phyloP scores from a whole-genome alignment of 108 stramenopile genomes.

The Fragilaria crotonensis region DNA sequence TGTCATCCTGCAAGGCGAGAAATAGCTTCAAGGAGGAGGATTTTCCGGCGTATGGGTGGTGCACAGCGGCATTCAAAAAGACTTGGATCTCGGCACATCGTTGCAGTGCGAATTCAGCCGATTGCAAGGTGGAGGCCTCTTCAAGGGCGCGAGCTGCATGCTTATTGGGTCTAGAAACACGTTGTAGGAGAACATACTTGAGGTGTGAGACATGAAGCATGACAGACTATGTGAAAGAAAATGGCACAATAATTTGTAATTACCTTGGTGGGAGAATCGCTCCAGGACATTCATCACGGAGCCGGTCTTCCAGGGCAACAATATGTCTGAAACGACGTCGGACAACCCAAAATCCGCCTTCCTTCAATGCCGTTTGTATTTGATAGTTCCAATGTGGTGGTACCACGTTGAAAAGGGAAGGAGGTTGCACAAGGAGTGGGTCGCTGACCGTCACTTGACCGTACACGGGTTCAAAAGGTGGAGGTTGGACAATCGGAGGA shows the following conservation, averaged over 20 bases:
- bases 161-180: slow-evolving; percentile 60
- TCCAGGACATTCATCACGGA: slow-evolving; percentile 64
- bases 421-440: slow-evolving; percentile 60
- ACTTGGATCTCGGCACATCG: slow-evolving; percentile 52
- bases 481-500: slow-evolving; percentile 22
- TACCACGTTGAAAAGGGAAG: slow-evolving; percentile 30
- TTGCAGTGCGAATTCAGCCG: slow-evolving; percentile 70
- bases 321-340: slow-evolving; percentile 83
- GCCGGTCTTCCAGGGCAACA: slow-evolving; percentile 72
- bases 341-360: slow-evolving; percentile 46
- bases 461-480: slow-evolving; percentile 45
- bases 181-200: neutral
- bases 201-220: neutral
- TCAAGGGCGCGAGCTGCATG: slow-evolving; percentile 77
- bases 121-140: slow-evolving; percentile 75
- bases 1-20: slow-evolving; percentile 75
- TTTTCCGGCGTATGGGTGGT: slow-evolving; percentile 55
- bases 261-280: slow-evolving; percentile 69
- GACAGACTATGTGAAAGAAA: neutral
- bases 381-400: slow-evolving; percentile 80
- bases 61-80: slow-evolving; percentile 54
- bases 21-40: slow-evolving; percentile 57
- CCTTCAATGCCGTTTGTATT: slow-evolving; percentile 40
- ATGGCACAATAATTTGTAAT: too few relatives aligned
- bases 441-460: slow-evolving; percentile 45